Evolutionary conservation across 306 rosid species (phyloP).

Genomic region (Begonia fuchsioides): DNA sequence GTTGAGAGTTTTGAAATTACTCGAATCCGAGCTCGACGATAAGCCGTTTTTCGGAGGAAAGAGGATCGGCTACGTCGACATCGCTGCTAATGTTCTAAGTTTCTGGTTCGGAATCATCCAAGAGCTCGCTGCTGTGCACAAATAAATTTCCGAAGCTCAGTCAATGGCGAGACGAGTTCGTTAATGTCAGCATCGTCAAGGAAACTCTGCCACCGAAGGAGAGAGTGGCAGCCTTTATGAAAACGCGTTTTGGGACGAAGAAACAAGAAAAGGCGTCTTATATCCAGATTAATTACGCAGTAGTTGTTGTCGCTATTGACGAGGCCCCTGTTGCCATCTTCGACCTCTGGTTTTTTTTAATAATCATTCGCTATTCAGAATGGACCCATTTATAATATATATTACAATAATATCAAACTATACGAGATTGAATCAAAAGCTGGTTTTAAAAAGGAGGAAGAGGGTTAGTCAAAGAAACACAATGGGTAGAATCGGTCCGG

Average conservation of each 20-base stretch:
- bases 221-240: neutral
- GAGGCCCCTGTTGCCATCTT: too few relatives aligned
- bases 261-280: too few relatives aligned
- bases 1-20: conserved; percentile 13
- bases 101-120: conserved; percentile 29
- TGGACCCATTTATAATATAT: too few relatives aligned
- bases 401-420: too few relatives aligned
- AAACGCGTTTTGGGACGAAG: neutral
- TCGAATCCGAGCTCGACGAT: conserved; percentile 38
- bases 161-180: conserved; percentile 27
- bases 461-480: too few relatives aligned
- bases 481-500: too few relatives aligned
- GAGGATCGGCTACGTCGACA: conserved; percentile 32
- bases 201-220: conserved; percentile 21
- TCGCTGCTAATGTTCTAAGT: conserved; percentile 23
- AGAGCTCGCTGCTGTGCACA: conserved; percentile 20
- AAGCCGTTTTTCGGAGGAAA: conserved; percentile 51
- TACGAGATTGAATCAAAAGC: too few relatives aligned
- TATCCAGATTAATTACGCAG: too few relatives aligned
- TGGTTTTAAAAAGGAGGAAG: too few relatives aligned
- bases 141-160: conserved; percentile 29
- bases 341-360: too few relatives aligned
- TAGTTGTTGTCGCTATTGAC: too few relatives aligned
- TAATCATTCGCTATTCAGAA: too few relatives aligned
- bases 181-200: conserved; percentile 14